phyloP scores from a whole-genome alignment of 345 rosid species.

The Trapa incisa region DNA sequence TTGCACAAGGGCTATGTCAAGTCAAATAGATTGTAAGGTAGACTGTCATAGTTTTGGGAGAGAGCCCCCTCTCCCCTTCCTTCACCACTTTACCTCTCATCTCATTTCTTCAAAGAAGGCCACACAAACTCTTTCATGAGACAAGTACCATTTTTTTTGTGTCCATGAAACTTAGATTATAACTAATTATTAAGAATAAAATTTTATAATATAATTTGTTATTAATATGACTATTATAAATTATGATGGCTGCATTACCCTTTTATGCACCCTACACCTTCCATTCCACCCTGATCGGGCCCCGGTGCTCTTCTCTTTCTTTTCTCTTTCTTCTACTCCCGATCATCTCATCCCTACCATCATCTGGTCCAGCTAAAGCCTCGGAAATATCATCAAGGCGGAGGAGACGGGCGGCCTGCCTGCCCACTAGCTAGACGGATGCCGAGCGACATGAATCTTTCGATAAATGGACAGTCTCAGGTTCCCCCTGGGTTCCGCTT shows the following conservation, averaged over 20 bases:
- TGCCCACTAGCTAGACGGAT: constrained; percentile 2
- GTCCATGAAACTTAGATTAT: too few relatives aligned
- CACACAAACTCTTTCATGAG: neutral
- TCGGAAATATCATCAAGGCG: neutral
- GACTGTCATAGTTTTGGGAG: constrained; percentile 46
- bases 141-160: too few relatives aligned
- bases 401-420: neutral
- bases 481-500: constrained; percentile 96
- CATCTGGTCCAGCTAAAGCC: neutral
- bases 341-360: neutral
- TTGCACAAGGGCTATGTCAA: constrained; percentile 34
- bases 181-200: too few relatives aligned
- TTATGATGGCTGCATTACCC: constrained; percentile 48
- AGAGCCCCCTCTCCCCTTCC: constrained; percentile 34
- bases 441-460: constrained; percentile 63
- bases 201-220: too few relatives aligned
- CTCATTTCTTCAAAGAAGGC: constrained; percentile 3
- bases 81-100: constrained; percentile 5
- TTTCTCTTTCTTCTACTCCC: neutral
- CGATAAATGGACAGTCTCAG: constrained; percentile 86
- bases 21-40: constrained; percentile 56
- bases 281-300: neutral
- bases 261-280: constrained; percentile 27
- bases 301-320: neutral
- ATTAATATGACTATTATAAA: constrained; percentile 43